Evolutionary conservation across 2,329 filamentous ascomycete species (phyloP), one percentile per base, ranked within the genome.

Genomic region (Mycocentrospora acerina): DNA sequence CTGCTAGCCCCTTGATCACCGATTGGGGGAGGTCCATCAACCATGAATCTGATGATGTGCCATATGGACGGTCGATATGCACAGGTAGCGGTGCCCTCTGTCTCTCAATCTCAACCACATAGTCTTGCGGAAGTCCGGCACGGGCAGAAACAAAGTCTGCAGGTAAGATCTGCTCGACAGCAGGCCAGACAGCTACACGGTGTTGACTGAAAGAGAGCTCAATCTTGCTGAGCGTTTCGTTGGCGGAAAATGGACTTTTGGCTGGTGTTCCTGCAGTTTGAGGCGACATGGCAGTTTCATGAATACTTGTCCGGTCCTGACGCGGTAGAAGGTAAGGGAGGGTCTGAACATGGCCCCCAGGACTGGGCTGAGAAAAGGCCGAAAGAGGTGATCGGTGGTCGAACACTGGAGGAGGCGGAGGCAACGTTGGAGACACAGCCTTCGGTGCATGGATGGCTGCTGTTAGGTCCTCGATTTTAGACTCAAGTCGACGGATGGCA

Each of bases 171-270:
- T 66, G 59, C 32, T 67, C 67, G 11, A 75, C 64, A 6, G 73
- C 73, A 13, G 73, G 72, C 74, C 74, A 77, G 6, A 71, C 52
- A 2, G 75, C 64, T 12, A 77, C 74, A 9, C 69, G 71, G 44
- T 77, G 74, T 38, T 76, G 73, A 40, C 73, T 77, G 55, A 77
- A 77, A 3, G 74, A 76, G 13, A 73, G 68, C 1, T 70, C 64
- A 9, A 70, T 45, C 24, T 45, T 53, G 25, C 42, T 39, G 17
- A 36, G 41, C 3, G 38, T 30, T 28, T 64, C 62, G 14, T 49
- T 36, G 2, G 46, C 32, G 2, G 46, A 24, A 33, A 55, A 48
- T 3, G 58, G 48, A 32, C 50, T 57, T 26, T 51, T 60, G 13
- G 39, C 51, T 4, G 59, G 57, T 2, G 62, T 62, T 15, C 46